A percentile compares a stretch with the other conserved stretches of the same genome.
Conservation (phyloP, 2,329 filamentous ascomycete genomes). For the Xylaria sp. region DNA sequence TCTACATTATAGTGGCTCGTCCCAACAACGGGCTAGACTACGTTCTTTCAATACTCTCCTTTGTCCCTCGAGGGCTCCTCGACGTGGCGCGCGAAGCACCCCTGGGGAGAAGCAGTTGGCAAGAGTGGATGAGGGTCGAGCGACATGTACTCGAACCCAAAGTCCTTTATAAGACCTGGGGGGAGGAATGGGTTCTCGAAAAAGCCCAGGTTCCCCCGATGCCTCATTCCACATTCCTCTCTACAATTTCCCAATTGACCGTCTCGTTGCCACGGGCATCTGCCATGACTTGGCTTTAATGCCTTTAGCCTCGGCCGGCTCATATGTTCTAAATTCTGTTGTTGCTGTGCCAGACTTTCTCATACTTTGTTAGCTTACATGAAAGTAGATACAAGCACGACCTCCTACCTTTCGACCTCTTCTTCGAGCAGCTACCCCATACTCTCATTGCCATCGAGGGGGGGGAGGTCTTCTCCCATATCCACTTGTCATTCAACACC, state of each 20-base stretch:
- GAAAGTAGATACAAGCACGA: conserved; percentile 34
- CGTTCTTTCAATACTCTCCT: conserved; percentile 38
- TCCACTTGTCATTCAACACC: conserved; percentile 19
- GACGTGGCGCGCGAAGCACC: conserved; percentile 24
- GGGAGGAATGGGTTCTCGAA: conserved; percentile 37
- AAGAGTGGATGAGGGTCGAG: conserved; percentile 20
- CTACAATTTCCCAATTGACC: conserved; percentile 29
- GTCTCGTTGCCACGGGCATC: conserved; percentile 35
- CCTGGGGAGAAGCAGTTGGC: conserved; percentile 27
- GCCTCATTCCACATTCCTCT: conserved; percentile 41
- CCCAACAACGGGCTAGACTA: conserved; percentile 32
- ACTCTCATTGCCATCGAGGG: conserved; percentile 21
- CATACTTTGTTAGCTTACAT: conserved; percentile 43
- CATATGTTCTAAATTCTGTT: conserved; percentile 36
- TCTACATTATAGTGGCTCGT: conserved; percentile 34
- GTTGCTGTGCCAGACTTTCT: conserved; percentile 40
- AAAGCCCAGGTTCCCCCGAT: conserved; percentile 32
- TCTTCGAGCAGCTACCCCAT: conserved; percentile 25
- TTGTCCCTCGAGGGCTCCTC: conserved; percentile 33
- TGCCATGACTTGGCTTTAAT: conserved; percentile 36
- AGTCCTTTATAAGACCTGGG: conserved; percentile 38
- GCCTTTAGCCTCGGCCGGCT: conserved; percentile 38
- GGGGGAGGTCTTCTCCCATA: conserved; percentile 24
- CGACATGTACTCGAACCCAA: conserved; percentile 22
- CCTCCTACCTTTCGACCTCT: conserved; percentile 23